Evolutionary conservation across 2,329 filamentous ascomycete species (phyloP).

Genomic region (Aureobasidium sp.): DNA sequence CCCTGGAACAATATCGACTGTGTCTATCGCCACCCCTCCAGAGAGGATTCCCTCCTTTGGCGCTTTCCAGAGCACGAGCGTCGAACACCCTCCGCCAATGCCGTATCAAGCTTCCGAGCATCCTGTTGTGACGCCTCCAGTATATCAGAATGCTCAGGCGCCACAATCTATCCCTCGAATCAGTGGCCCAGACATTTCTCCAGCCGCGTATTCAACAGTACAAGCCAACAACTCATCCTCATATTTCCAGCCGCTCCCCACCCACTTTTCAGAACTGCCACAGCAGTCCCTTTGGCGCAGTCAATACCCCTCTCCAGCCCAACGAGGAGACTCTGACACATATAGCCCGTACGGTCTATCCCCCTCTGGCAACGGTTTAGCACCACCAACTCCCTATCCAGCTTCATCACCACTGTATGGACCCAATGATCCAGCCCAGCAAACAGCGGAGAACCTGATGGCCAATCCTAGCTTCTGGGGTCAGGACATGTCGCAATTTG

Average conservation of each 20-base stretch:
- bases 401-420: constrained; percentile 1
- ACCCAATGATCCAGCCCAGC: neutral
- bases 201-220: constrained; percentile 12
- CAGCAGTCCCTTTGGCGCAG: constrained; percentile 10
- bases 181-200: neutral
- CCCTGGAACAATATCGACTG: constrained; percentile 28
- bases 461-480: constrained; percentile 6
- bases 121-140: constrained; percentile 10
- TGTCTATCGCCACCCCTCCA: constrained; percentile 26
- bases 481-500: constrained; percentile 18
- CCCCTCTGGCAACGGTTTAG: neutral
- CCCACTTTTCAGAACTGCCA: constrained; percentile 20
- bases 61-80: constrained; percentile 21
- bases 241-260: constrained; percentile 22
- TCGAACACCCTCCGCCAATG: constrained; percentile 24
- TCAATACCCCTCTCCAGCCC: neutral
- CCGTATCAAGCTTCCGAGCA: constrained; percentile 20
- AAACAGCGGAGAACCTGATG: neutral
- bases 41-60: constrained; percentile 21
- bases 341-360: neutral
- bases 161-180: neutral
- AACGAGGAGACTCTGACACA: neutral
- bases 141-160: neutral
- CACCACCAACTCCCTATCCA: neutral
- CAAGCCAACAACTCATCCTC: constrained; percentile 16